Evolutionary conservation across 441 rosid species (phyloP), one percentile per base, ranked within the genome.

Genomic region (Adansonia madagascariensis): DNA sequence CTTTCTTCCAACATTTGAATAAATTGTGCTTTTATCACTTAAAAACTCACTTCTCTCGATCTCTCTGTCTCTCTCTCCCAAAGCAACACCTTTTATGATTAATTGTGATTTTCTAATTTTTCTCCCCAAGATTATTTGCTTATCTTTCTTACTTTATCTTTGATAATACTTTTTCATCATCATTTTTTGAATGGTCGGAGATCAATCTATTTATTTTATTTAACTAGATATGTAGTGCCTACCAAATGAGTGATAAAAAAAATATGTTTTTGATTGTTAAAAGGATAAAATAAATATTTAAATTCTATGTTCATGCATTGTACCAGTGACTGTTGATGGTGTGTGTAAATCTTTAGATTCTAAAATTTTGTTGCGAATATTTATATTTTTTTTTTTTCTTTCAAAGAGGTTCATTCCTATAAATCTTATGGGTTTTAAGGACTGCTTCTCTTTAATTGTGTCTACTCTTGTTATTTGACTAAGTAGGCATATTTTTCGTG

Each of bases 401-500:
- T 71, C 63, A 53, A 71, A 35, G 41, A 47, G 49, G 24, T 71
- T 11, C 12, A 11, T 73, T 57, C 75, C 61, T 11, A 6, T 44
- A 18, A 46, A 41, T 57, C 41, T 57, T 4, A 41, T 11, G 52
- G 66, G 75, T 31, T 15, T 11, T 35, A 46, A 60, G 47, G 22
- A 11, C 6, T 2, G 18, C 41, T 62, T 75, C 17, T 68, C 20
- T 44, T 73, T 27, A 11, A 31, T 59, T 50, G 22, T 53, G 2
- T 44, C 52, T 27, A 11, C 14, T 55, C 43, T 59, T 60, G 74
- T 35, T 44, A 62, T 69, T 66, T 2, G 14, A 77, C 60, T 73
- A 78, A 78, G 66, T 75, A 68, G n/a, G 31, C 66, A 61, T 72
- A 22, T 24, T 75, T 73, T 71, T 74, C 15, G 47, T 76, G 41